Evolutionary conservation across 805 yeast genomes (phyloP).

Genomic region (Pichia thaimueangensis): DNA sequence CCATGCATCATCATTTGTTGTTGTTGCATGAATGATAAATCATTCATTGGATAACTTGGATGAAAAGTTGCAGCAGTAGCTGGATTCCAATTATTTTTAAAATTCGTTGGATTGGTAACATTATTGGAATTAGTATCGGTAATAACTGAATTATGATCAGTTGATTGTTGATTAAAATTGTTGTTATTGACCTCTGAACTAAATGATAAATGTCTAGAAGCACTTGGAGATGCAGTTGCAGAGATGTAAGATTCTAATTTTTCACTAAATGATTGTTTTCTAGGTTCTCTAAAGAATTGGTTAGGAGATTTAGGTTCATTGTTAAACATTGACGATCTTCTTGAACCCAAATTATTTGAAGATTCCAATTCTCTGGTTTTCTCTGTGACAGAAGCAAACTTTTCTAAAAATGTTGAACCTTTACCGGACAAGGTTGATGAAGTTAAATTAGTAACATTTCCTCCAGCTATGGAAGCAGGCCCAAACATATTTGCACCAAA

Average conservation of each 20-base stretch:
- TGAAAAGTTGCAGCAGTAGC: conserved; percentile 56
- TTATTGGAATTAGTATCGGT: conserved; percentile 24
- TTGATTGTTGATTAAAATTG: conserved; percentile 3
- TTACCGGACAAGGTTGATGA: conserved; percentile 11
- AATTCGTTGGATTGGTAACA: conserved; percentile 13
- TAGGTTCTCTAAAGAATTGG: conserved; percentile 27
- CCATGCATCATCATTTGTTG: conserved; percentile 18
- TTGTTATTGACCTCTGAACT: conserved; percentile 22
- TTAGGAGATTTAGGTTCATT: conserved; percentile 29
- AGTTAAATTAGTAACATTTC: conserved; percentile 30
- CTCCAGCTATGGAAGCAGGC: conserved; percentile 52
- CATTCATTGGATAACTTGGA: conserved; percentile 29
- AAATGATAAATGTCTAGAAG: conserved; percentile 26
- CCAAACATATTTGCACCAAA: conserved; percentile 39
- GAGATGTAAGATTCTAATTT: conserved; percentile 51
- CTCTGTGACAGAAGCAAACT: conserved; percentile 60
- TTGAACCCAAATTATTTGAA: conserved; percentile 29
- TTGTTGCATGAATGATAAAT: conserved; percentile 13
- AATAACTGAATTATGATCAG: conserved; percentile 30
- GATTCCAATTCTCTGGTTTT: conserved; percentile 60
- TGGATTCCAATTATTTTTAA: conserved; percentile 55
- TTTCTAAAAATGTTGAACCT: conserved; percentile 46
- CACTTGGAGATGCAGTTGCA: conserved; percentile 23
- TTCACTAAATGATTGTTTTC: conserved; percentile 49
- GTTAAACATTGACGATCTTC: conserved; percentile 48